Evolutionary conservation across 2,329 filamentous ascomycete genomes (phyloP).

Genomic region (Alternaria conjuncta): DNA sequence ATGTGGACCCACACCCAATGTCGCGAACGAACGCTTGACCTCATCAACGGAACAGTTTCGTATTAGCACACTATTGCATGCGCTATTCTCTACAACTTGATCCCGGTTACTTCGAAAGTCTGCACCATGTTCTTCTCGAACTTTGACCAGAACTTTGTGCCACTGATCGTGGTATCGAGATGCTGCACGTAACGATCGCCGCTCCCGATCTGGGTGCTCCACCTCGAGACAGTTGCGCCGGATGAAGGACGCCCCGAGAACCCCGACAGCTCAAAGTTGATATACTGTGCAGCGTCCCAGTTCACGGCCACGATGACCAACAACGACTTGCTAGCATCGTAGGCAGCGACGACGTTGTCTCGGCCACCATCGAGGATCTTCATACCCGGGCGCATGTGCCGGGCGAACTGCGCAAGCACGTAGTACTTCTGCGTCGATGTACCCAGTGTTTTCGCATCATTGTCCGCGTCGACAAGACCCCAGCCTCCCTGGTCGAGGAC

Average conservation of each 20-base stretch:
- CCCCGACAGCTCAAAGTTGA: slow-evolving; percentile 13
- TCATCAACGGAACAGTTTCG: background rate
- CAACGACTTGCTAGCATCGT: slow-evolving; percentile 6
- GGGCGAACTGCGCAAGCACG: slow-evolving; percentile 11
- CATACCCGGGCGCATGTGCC: slow-evolving; percentile 12
- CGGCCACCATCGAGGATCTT: slow-evolving; percentile 8
- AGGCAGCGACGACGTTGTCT: slow-evolving; percentile 11
- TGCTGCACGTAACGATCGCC: slow-evolving; percentile 10
- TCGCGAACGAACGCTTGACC: background rate
- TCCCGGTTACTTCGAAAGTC: slow-evolving; percentile 11
- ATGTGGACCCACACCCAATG: background rate
- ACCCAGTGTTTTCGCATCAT: slow-evolving; percentile 10
- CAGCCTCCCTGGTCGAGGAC: slow-evolving; percentile 9
- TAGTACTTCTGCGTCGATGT: slow-evolving; percentile 9
- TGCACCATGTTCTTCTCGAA: slow-evolving; percentile 12
- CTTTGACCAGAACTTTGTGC: slow-evolving; percentile 11
- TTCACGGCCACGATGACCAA: slow-evolving; percentile 11
- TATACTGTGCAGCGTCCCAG: slow-evolving; percentile 7
- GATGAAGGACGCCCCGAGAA: slow-evolving; percentile 2
- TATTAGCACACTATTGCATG: background rate
- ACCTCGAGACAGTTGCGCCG: slow-evolving; percentile 6
- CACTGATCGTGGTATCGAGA: slow-evolving; percentile 3
- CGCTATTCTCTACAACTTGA: slow-evolving; percentile 1
- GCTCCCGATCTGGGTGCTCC: slow-evolving; percentile 7
- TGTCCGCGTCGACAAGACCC: slow-evolving; percentile 10